Base-by-base conservation (phyloP, 2,329 filamentous ascomycete species). In the Penicillium hesseltinei region DNA sequence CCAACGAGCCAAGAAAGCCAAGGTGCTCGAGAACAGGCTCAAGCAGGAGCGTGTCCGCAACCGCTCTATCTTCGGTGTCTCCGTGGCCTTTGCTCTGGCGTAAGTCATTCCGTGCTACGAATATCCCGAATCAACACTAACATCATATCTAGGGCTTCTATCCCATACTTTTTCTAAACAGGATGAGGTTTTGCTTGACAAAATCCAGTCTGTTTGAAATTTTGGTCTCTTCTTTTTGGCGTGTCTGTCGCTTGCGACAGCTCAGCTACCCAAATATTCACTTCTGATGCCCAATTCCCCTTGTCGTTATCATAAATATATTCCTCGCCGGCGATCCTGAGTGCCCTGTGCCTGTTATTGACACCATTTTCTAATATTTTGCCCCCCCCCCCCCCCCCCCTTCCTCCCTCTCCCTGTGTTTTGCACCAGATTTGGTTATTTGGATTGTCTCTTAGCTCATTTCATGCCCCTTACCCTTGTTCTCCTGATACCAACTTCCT, bases 41-140 rank as follows among this genome's bases (percentile, higher is more conserved):
- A 88, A 88, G 75, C 92, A 91, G 78, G 89, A 95, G 77, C 89
- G 87, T 70, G 91, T 97, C 64, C 88, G 91, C 77, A 91, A 88
- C 75, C 86, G 92, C 71, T 91, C 94, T 46, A 80, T 96, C 60
- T 83, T 96, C 62, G 93, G 94, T 57, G 84, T 97, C 52, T 90
- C 88, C 61, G 91, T 91, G 57, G 94, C 91, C 46, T 82, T 97
- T 73, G 91, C 90, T 56, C 84, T 97, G 74, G 92, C 92, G 94
- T 97, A 84, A 80, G 92, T 88, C 17, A 43, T 49, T 47, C 43
- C 19, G 17, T 44, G 45, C 31, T 11, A 51, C 8, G 33, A 36
- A 33, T 21, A 40, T 7, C 38, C 10, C 29, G 38, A 56, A 17
- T 23, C 4, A 33, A 44, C 51, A 25, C 66, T 71, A 63, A 73